Conservation (phyloP, 495 filamentous ascomycete species). For the Wilcoxina mikolae region DNA sequence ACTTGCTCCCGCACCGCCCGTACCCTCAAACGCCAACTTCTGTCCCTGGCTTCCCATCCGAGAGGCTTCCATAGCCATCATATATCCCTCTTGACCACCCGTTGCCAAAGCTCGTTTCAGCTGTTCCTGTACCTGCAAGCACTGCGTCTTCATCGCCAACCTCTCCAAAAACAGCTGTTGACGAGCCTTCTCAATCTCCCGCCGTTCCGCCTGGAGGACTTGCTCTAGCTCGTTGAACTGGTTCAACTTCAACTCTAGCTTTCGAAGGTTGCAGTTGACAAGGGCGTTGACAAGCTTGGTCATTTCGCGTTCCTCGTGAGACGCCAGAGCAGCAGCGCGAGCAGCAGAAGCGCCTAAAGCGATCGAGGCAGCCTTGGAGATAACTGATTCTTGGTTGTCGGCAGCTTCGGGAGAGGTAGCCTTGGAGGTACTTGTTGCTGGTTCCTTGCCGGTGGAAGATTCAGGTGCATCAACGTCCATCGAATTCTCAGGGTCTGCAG, state of each 20-base stretch:
- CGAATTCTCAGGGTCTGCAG: slow-evolving; percentile 31
- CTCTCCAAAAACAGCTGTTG: slow-evolving; percentile 90
- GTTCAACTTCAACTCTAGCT: slow-evolving; percentile 39
- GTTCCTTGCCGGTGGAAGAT: slow-evolving; percentile 31
- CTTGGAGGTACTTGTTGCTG: slow-evolving; percentile 40
- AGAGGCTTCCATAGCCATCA: slow-evolving; percentile 13
- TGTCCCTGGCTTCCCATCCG: slow-evolving; percentile 34
- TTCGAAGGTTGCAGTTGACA: slow-evolving; percentile 38
- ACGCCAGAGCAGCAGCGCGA: slow-evolving; percentile 72
- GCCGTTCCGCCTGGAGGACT: slow-evolving; percentile 75
- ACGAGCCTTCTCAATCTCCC: slow-evolving; percentile 77
- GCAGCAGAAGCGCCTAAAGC: slow-evolving; percentile 74
- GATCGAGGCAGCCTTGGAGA: slow-evolving; percentile 56
- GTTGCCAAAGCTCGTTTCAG: slow-evolving; percentile 46
- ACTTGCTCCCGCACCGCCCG: slow-evolving; percentile 35
- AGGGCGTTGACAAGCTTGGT: slow-evolving; percentile 74
- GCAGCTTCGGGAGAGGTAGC: slow-evolving; percentile 40
- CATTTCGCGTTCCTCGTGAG: slow-evolving; percentile 93
- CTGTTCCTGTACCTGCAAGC: slow-evolving; percentile 66
- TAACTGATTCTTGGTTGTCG: slow-evolving; percentile 29
- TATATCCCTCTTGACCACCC: slow-evolving; percentile 34
- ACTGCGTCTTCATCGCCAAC: slow-evolving; percentile 72
- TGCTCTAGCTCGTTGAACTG: slow-evolving; percentile 95
- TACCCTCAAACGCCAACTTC: slow-evolving; percentile 36
- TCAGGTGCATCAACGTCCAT: slow-evolving; percentile 57